Percentiles rank a stretch among this genome's conserved stretches.
phyloP scores from a whole-genome alignment of 139 green algal genomes.

The Parachlorella kessleri region DNA sequence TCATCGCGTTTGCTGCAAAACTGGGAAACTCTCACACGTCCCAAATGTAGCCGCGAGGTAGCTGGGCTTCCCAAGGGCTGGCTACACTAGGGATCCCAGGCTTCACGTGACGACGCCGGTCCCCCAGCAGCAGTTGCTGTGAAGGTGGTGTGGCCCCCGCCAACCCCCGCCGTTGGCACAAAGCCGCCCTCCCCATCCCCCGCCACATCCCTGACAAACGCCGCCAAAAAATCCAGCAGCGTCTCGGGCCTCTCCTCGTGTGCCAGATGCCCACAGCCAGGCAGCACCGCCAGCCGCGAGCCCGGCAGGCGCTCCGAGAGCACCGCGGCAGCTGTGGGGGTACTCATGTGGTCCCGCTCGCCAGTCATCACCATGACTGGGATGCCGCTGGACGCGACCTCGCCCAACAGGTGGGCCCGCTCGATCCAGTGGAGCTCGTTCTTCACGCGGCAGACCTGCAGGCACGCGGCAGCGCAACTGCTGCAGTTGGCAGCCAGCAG shows the following conservation, averaged over 20 bases:
- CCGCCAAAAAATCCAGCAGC: conserved; percentile 15
- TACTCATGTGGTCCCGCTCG: conserved; percentile 60
- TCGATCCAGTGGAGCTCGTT: conserved; percentile 9
- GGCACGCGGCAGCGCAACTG: too few relatives aligned
- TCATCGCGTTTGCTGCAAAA: too few relatives aligned
- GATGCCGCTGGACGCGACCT: background rate
- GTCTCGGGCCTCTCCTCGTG: conserved; percentile 45
- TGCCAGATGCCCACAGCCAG: conserved; percentile 73
- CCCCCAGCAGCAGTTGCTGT: too few relatives aligned
- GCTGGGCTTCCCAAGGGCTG: too few relatives aligned
- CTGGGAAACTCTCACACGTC: too few relatives aligned
- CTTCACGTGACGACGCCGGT: too few relatives aligned
- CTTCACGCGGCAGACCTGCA: conserved; percentile 22
- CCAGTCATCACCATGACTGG: conserved; percentile 15
- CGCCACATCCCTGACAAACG: background rate
- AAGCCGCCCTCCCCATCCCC: too few relatives aligned
- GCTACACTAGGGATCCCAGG: too few relatives aligned
- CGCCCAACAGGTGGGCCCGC: conserved; percentile 6
- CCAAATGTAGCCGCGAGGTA: too few relatives aligned
- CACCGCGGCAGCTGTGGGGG: conserved; percentile 29
- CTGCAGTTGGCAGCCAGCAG: too few relatives aligned
- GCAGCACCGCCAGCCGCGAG: conserved; percentile 49
- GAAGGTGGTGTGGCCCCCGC: too few relatives aligned
- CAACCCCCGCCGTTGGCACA: too few relatives aligned
- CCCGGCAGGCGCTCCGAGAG: conserved; percentile 34